phyloP scores from a whole-genome alignment of 495 filamentous ascomycete species.

The Penicillium silybi region DNA sequence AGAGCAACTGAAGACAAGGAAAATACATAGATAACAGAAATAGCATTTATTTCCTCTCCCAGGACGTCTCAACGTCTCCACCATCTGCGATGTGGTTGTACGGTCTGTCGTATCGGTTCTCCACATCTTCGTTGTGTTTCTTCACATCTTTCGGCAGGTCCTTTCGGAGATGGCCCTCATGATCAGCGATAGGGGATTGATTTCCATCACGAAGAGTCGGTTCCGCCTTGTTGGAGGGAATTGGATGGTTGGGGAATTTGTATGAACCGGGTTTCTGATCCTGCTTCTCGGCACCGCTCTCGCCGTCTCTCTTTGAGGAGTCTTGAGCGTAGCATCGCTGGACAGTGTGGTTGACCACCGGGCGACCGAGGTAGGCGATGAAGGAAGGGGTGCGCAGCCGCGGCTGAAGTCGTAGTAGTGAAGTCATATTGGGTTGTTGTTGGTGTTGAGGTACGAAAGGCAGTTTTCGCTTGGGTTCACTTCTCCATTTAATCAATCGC shows the following conservation, averaged over 20 bases:
- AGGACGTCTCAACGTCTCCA: conserved; percentile 26
- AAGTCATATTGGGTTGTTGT: conserved; percentile 8
- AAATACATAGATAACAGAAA: background rate
- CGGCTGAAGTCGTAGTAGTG: conserved; percentile 3
- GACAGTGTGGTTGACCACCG: background rate
- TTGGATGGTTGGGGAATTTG: conserved; percentile 13
- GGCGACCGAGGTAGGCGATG: background rate
- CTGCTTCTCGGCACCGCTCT: background rate
- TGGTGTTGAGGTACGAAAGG: background rate
- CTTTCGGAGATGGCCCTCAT: conserved; percentile 20
- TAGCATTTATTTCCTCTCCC: conserved; percentile 4
- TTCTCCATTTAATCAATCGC: background rate
- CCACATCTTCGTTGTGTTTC: conserved; percentile 36
- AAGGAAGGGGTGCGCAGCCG: conserved; percentile 1
- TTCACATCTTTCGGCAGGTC: conserved; percentile 39
- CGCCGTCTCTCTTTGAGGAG: background rate
- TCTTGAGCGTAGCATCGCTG: conserved; percentile 8
- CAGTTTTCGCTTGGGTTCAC: background rate
- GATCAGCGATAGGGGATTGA: conserved; percentile 31
- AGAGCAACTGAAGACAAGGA: background rate
- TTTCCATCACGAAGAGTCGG: conserved; percentile 34
- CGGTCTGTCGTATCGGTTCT: conserved; percentile 32
- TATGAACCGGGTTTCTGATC: background rate
- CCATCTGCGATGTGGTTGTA: conserved; percentile 38
- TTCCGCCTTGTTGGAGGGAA: conserved; percentile 36